These are phyloP conservation scores for Talaromyces thailandensis DNA, from an alignment of 495 filamentous ascomycete genomes.

Conservation along the genomic window DNA sequence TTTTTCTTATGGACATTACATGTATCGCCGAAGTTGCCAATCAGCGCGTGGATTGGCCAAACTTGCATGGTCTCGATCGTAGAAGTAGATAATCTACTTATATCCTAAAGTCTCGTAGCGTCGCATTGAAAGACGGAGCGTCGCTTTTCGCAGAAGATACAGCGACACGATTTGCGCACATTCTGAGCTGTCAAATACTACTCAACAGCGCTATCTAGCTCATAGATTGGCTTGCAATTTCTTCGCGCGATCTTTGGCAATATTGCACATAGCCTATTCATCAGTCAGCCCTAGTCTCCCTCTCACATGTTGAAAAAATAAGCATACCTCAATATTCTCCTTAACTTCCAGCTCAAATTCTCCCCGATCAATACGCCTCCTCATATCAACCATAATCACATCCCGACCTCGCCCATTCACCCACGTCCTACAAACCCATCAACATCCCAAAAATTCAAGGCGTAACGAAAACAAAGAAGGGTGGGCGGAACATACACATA, in stretches of 20 bases:
- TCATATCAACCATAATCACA: constrained; percentile 81
- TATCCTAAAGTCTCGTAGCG: no score
- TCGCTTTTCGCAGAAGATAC: no score
- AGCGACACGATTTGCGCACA: neutral
- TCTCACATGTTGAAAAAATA: neutral
- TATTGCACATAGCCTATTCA: constrained; percentile 61
- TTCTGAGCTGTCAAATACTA: neutral
- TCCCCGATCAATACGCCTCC: constrained; percentile 58
- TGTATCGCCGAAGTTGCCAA: no score
- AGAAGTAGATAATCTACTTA: no score
- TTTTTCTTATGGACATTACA: no score
- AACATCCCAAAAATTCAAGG: constrained; percentile 4
- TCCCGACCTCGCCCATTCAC: constrained; percentile 72
- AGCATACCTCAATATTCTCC: constrained; percentile 66
- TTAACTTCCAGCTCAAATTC: constrained; percentile 58
- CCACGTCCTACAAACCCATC: constrained; percentile 52
- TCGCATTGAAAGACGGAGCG: no score
- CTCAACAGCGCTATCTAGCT: neutral
- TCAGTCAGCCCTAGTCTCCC: constrained; percentile 1
- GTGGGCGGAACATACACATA: constrained; percentile 57
- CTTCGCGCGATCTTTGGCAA: constrained; percentile 51
- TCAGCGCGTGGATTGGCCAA: no score
- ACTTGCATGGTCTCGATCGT: no score
- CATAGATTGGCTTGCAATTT: constrained; percentile 29
- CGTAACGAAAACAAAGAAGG: neutral